Percentiles rank a stretch among this genome's conserved stretches.
Conservation (phyloP, 441 rosid genomes). For the Rhodomyrtus psidioides region DNA sequence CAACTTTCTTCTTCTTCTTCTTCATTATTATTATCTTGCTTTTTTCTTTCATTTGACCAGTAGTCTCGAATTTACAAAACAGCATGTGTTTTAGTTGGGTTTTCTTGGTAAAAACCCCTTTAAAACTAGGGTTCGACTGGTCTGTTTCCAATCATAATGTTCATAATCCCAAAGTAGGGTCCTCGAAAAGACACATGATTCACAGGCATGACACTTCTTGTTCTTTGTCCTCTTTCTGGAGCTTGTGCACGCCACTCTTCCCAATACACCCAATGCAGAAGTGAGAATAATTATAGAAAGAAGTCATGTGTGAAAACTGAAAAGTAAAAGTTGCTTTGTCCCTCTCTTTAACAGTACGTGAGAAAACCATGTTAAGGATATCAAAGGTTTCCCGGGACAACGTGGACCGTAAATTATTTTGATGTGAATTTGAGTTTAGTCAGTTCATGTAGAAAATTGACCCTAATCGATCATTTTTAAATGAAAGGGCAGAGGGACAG, state of each 20-base stretch:
- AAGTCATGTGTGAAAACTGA: background rate
- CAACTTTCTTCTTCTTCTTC: background rate
- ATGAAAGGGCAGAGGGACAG: too few species aligned
- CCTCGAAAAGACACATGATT: constrained; percentile 22
- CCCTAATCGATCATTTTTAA: background rate
- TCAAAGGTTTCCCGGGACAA: background rate
- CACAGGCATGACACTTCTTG: background rate
- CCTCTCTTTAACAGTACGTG: background rate
- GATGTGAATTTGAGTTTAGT: background rate
- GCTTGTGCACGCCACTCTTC: background rate
- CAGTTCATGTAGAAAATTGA: background rate
- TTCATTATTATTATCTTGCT: background rate
- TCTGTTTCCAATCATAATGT: constrained; percentile 21
- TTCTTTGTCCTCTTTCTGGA: background rate
- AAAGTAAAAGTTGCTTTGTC: background rate
- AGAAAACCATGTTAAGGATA: background rate
- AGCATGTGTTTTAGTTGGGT: background rate
- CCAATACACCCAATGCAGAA: background rate
- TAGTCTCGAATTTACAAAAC: background rate
- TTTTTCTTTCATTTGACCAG: background rate
- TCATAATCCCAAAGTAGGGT: constrained; percentile 11
- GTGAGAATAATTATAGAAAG: background rate
- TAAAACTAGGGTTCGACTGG: constrained; percentile 7
- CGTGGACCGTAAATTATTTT: background rate
- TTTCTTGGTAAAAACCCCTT: constrained; percentile 6